Conservation (phyloP, 345 rosid species). For the Carallia brachiata region DNA sequence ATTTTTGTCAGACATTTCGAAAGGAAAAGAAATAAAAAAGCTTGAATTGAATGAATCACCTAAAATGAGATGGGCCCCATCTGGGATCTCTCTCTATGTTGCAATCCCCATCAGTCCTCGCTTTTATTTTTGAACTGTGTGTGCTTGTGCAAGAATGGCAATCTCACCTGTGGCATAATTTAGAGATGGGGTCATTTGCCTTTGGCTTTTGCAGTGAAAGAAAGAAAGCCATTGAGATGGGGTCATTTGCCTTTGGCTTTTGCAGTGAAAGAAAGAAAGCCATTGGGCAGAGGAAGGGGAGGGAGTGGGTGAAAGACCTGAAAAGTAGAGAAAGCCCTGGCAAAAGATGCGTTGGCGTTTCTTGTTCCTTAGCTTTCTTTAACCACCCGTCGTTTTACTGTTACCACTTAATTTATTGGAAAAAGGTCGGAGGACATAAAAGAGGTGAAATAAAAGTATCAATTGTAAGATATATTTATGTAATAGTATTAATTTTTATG, state of each 20-base stretch:
- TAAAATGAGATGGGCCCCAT: neutral
- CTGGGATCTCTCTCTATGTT: slow-evolving; percentile 10
- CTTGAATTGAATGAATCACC: slow-evolving; percentile 23
- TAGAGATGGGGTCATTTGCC: slow-evolving; percentile 34
- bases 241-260: slow-evolving; percentile 37
- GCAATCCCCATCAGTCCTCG: too few relatives aligned
- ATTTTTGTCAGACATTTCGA: neutral
- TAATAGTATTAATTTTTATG: too few relatives aligned
- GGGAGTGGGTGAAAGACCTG: slow-evolving; percentile 21
- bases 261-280: slow-evolving; percentile 36
- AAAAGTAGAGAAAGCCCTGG: slow-evolving; percentile 57
- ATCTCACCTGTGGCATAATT: neutral
- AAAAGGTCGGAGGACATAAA: too few relatives aligned
- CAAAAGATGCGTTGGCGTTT: slow-evolving; percentile 25
- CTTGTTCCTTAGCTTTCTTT: slow-evolving; percentile 24
- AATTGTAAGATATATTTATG: too few relatives aligned
- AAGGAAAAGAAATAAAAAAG: neutral
- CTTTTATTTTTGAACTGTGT: neutral
- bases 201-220: slow-evolving; percentile 48
- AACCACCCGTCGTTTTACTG: neutral
- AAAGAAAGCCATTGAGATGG: slow-evolving; percentile 20
- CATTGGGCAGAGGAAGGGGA: slow-evolving; percentile 15
- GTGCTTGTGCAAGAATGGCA: slow-evolving; percentile 7
- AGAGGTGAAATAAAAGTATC: too few relatives aligned
- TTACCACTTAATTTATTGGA: too few relatives aligned